Evolutionary conservation across 176 grass and related monocot species (phyloP).

Genomic region (sorghum (Sorghum bicolor)): DNA sequence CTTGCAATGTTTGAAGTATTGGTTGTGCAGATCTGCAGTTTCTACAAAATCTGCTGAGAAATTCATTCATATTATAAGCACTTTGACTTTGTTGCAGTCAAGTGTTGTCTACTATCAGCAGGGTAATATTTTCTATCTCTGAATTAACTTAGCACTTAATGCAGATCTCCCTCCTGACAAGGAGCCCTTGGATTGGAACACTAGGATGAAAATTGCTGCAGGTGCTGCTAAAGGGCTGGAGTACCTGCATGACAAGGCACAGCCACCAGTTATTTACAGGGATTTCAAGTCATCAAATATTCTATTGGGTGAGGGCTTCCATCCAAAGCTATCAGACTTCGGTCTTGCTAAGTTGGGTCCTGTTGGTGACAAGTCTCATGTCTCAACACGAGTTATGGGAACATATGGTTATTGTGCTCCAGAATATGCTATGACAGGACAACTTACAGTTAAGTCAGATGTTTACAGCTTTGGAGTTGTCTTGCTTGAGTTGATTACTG

Average conservation of each 20-base stretch:
- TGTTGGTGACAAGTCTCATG: slow-evolving; percentile 92
- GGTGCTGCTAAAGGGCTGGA: slow-evolving; percentile 90
- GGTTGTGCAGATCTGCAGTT: neutral
- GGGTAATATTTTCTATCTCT: neutral
- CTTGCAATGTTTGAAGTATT: neutral
- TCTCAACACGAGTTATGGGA: slow-evolving; percentile 97
- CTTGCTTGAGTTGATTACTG: slow-evolving; percentile 91
- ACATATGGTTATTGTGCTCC: slow-evolving; percentile 92
- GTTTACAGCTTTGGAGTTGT: slow-evolving; percentile 91
- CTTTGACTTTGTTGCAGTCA: neutral
- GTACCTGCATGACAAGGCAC: slow-evolving; percentile 84
- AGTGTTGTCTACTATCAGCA: neutral
- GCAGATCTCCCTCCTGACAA: slow-evolving; percentile 77
- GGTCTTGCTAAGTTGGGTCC: slow-evolving; percentile 93
- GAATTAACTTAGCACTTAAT: slow-evolving; percentile 29
- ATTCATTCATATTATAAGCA: neutral
- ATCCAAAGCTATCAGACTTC: slow-evolving; percentile 91
- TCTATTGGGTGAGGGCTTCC: slow-evolving; percentile 65
- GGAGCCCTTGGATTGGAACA: slow-evolving; percentile 71
- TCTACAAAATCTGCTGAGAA: neutral
- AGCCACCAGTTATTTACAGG: slow-evolving; percentile 86
- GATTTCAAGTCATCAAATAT: slow-evolving; percentile 98
- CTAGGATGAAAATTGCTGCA: slow-evolving; percentile 92
- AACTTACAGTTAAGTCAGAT: slow-evolving; percentile 79
- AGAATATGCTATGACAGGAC: slow-evolving; percentile 93